phyloP scores from a whole-genome alignment of 2,329 filamentous ascomycete species.

The Periconia sp. region DNA sequence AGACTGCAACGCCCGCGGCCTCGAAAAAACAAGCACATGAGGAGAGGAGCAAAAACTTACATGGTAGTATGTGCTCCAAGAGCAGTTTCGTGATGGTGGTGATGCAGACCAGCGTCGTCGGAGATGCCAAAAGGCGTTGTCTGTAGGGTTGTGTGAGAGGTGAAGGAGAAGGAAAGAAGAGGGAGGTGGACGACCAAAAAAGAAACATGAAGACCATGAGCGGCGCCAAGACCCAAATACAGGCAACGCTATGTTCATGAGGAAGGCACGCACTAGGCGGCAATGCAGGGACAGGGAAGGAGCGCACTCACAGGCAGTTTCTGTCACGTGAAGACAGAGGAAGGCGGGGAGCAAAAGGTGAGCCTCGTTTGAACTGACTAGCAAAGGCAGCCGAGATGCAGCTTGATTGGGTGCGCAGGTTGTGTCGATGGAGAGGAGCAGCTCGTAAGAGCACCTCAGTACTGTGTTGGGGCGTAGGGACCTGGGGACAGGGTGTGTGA shows the following conservation, averaged over 20 bases:
- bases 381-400: too few relatives aligned
- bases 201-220: neutral
- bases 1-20: too few relatives aligned
- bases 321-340: neutral
- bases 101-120: neutral
- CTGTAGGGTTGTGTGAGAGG: neutral
- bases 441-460: too few relatives aligned
- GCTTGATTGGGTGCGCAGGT: too few relatives aligned
- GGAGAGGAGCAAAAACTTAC: neutral
- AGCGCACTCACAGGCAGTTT: neutral
- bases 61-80: neutral
- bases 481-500: too few relatives aligned
- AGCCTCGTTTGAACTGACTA: too few relatives aligned
- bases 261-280: neutral
- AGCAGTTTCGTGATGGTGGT: neutral
- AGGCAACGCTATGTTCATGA: neutral
- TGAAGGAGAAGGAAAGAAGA: neutral
- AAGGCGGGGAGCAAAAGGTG: neutral
- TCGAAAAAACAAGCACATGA: neutral
- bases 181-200: neutral
- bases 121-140: neutral
- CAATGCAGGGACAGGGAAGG: neutral
- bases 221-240: neutral
- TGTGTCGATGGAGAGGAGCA: too few relatives aligned
- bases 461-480: too few relatives aligned